Evolutionary conservation across 257 asterid genomes (phyloP), one percentile per base, ranked within the genome.

Genomic region (Pogostemon cablin): DNA sequence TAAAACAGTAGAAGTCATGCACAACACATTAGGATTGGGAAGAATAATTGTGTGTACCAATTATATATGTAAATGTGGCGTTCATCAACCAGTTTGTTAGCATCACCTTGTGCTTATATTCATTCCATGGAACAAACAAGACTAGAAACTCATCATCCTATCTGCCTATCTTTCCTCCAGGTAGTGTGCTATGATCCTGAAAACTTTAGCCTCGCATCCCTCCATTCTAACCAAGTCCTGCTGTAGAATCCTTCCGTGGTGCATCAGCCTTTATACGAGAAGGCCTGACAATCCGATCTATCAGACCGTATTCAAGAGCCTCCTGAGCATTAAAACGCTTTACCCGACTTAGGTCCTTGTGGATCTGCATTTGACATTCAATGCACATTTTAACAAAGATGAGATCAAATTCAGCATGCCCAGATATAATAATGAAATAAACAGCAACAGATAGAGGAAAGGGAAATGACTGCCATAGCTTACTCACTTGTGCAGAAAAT

Each of bases 281-380:
- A 20, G 98, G 96, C 82, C 96, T 83, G 6, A 84, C 84, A 68
- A 91, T 76, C 50, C 87, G 81, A 78, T 93, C 98, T 39, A 93
- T 86, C 68, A 92, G 87, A 58, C 99, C 99, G 61, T 91, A 93
- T 56, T 87, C 97, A 57, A 93, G 87, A 47, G 97, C 99, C 80
- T 87, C 92, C 61, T 86, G 88, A 57, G 97, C 84, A 71, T 76
- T 84, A 71, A 91, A 91, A 3, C 84, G 82, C 86, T 87, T 89
- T 87, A 79, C 48, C 40, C 92, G 82, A 60, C 88, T 64, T 46
- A 93, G 80, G 82, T 93, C 99, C 72, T 81, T 65, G 84, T 83
- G 83, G 68, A 93, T 70, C 97, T 90, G 89, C 81, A 72, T 47
- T 58, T 5, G 73, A 44, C 17, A 53, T 66, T 70, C 20, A 72